Evolutionary conservation across 441 rosid species (phyloP), one percentile per base, ranked within the genome.

Genomic region (Eutrema salsugineum): DNA sequence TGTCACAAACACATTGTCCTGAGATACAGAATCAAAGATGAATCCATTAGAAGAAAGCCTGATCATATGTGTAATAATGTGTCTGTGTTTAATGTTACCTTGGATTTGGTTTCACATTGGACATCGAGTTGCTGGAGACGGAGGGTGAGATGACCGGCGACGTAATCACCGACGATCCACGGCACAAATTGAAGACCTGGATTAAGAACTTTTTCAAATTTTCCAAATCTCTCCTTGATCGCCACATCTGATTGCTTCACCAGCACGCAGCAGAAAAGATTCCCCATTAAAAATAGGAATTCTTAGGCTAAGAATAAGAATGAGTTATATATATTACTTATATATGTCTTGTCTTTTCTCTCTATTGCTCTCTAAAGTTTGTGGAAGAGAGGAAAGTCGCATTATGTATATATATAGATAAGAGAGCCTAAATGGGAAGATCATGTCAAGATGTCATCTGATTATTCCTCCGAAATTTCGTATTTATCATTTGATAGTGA

Each of bases 181-280:
- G 98, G 97, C 39, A 91, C 74, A 72, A 86, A 89, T 38, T 88
- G 93, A 68, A 91, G 88, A 68, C 97, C 98, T 68, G 98, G 96
- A 46, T 86, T 82, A 1, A 91, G 91, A 66, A 89, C 91, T 36
- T 86, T 88, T 42, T 86, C 79, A 50, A 85, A 93, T 78, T 80
- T 93, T 38, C 98, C 98, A 77, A 93, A 93, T 36, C 81, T 84
- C 81, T 93, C 94, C 67, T 67, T 82, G 46, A 93, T 72, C 19
- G 91, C 94, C 1, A 93, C 96, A 60, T 86, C 89, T 44, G 98
- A 93, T 79, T 93, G 98, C 48, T 87, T 90, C 73, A 93, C 97
- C 71, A 86, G 82, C 64, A 91, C 66, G 49, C 93, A 90, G 54
- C 96, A 87, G 2, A 89, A 56, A 28, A 77, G 88, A 63, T 89